phyloP scores from a whole-genome alignment of 495 filamentous ascomycete genomes.

The Podospora comata region DNA sequence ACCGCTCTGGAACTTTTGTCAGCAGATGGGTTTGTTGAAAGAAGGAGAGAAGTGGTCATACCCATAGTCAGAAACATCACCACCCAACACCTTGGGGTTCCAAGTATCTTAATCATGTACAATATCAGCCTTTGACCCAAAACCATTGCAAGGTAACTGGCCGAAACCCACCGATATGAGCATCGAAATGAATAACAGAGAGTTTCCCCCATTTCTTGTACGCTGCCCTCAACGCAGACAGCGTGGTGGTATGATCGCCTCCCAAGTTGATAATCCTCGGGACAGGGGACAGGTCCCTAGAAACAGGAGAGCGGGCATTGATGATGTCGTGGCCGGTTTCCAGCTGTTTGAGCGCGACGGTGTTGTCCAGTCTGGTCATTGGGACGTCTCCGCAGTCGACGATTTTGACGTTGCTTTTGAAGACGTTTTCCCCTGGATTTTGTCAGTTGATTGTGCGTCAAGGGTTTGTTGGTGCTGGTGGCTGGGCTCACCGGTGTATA shows the following conservation, averaged over 20 bases:
- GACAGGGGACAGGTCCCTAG: constrained; percentile 24
- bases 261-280: constrained; percentile 66
- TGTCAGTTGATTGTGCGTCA: not conserved
- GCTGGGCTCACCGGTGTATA: not conserved
- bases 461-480: no score
- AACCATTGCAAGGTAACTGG: no score
- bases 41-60: constrained; percentile 20
- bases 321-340: constrained; percentile 53
- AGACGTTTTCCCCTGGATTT: constrained; percentile 4
- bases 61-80: constrained; percentile 41
- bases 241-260: constrained; percentile 62
- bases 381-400: constrained; percentile 77
- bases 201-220: constrained; percentile 64
- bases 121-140: not conserved
- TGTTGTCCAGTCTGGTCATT: constrained; percentile 66
- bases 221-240: constrained; percentile 61
- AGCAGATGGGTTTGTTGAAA: not conserved
- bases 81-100: constrained; percentile 58
- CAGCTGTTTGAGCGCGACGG: constrained; percentile 70
- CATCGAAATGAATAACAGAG: constrained; percentile 71
- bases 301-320: not conserved
- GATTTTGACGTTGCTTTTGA: constrained; percentile 33
- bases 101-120: constrained; percentile 59
- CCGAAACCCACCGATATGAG: constrained; percentile 51
- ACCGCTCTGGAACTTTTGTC: constrained; percentile 49